Conservation (phyloP, 2,329 filamentous ascomycete species). For the Tolypocladium guangdongense region DNA sequence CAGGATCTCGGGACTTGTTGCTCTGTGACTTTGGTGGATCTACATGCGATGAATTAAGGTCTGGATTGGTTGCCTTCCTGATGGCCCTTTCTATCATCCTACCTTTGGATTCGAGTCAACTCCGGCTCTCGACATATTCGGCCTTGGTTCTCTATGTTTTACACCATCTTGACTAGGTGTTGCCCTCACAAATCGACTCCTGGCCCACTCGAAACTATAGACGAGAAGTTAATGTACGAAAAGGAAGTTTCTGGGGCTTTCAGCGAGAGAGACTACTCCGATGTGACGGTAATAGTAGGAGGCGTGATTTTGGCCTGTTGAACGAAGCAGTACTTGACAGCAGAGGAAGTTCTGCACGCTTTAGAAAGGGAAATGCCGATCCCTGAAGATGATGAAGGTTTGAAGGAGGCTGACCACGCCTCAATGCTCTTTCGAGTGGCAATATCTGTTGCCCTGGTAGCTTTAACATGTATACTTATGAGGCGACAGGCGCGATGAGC, state of each 20-base stretch:
- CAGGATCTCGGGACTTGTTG: constrained; percentile 14
- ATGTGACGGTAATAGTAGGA: background rate
- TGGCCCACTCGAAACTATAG: background rate
- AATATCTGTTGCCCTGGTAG: no score
- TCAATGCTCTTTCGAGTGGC: no score
- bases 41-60: constrained; percentile 15
- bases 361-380: constrained; percentile 1
- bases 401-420: no score
- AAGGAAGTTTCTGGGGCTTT: background rate
- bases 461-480: no score
- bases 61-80: constrained; percentile 16
- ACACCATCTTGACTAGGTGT: background rate
- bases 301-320: background rate
- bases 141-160: background rate
- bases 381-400: background rate
- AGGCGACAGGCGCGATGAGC: no score
- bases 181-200: background rate
- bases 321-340: no score
- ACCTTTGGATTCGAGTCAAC: background rate
- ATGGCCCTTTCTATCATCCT: constrained; percentile 10
- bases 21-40: constrained; percentile 23
- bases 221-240: background rate
- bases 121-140: constrained; percentile 1
- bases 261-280: background rate
- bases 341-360: background rate